phyloP scores from a whole-genome alignment of 1,284 basidiomycete species.

The Anthracocystis setariae region DNA sequence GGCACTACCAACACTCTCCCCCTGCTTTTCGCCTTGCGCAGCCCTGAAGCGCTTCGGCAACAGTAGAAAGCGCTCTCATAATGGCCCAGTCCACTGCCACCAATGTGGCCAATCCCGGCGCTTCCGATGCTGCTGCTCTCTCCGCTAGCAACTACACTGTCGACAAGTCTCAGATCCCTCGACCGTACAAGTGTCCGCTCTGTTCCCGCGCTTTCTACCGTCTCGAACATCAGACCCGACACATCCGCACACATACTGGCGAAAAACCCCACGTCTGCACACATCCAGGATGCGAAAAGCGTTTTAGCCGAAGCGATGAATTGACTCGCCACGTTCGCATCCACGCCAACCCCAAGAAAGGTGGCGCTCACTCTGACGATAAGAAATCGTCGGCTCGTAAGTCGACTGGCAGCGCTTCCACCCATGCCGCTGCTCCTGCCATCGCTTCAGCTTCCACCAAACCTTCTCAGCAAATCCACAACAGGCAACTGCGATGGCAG shows the following conservation, averaged over 20 bases:
- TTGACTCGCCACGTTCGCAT: constrained; percentile 95
- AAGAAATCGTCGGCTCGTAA: constrained; percentile 35
- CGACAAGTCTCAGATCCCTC: constrained; percentile 66
- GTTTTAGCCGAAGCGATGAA: constrained; percentile 96
- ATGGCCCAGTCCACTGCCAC: constrained; percentile 40
- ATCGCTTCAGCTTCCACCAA: constrained; percentile 42
- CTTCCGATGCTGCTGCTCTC: constrained; percentile 24
- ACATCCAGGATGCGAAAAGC: constrained; percentile 94
- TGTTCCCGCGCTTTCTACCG: constrained; percentile 66
- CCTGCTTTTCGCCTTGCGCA: constrained; percentile 1
- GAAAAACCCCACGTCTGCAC: constrained; percentile 96
- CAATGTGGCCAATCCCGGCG: constrained; percentile 30
- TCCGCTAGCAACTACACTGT: constrained; percentile 53
- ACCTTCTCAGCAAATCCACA: constrained; percentile 14
- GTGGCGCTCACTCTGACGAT: constrained; percentile 31
- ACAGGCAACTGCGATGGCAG: constrained; percentile 44
- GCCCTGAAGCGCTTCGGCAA: constrained; percentile 31
- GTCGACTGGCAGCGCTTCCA: constrained; percentile 13
- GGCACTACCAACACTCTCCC: background rate
- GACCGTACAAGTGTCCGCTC: constrained; percentile 67
- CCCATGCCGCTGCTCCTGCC: constrained; percentile 16
- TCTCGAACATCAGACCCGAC: constrained; percentile 79
- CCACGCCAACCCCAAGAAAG: constrained; percentile 73
- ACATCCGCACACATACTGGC: constrained; percentile 97
- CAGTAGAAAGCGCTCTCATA: constrained; percentile 17